Evolutionary conservation across 768 basidiomycete genomes (phyloP).

Genomic region (Lentinula detonsa): DNA sequence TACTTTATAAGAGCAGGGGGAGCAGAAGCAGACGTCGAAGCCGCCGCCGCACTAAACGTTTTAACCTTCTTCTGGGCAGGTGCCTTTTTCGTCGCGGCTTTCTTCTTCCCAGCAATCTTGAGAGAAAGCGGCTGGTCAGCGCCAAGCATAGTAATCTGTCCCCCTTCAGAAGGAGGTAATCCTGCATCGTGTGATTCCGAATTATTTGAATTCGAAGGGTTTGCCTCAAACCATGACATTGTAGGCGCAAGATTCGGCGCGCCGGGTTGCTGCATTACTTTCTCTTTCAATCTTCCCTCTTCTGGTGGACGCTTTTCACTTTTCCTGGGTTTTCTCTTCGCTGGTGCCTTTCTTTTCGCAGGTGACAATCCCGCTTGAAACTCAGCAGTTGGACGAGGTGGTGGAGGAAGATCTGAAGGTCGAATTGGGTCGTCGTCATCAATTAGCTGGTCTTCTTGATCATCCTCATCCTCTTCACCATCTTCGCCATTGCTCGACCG

Average conservation of each 20-base stretch:
- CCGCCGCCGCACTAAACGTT: slow-evolving; percentile 9
- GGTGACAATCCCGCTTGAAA: slow-evolving; percentile 18
- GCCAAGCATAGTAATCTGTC: not conserved
- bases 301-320: slow-evolving; percentile 38
- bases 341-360: slow-evolving; percentile 41
- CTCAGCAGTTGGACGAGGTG: not conserved
- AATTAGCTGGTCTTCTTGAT: slow-evolving; percentile 76
- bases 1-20: slow-evolving; percentile 6
- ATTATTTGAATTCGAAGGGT: slow-evolving; percentile 22
- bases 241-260: slow-evolving; percentile 31
- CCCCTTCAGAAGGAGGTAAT: slow-evolving; percentile 13
- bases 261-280: slow-evolving; percentile 26
- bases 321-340: slow-evolving; percentile 50
- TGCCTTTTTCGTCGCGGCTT: slow-evolving; percentile 9
- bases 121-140: slow-evolving; percentile 5
- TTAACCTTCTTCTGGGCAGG: slow-evolving; percentile 18
- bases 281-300: slow-evolving; percentile 40
- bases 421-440: slow-evolving; percentile 52
- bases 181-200: slow-evolving; percentile 25
- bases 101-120: slow-evolving; percentile 9
- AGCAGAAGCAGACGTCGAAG: slow-evolving; percentile 6
- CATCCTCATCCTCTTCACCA: slow-evolving; percentile 58
- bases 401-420: slow-evolving; percentile 9
- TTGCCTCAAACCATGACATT: slow-evolving; percentile 36
- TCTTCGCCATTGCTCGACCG: slow-evolving; percentile 33